These are phyloP conservation scores for Stephanodiscus triporus DNA, from an alignment of 108 stramenopile species.

Conservation along the genomic window DNA sequence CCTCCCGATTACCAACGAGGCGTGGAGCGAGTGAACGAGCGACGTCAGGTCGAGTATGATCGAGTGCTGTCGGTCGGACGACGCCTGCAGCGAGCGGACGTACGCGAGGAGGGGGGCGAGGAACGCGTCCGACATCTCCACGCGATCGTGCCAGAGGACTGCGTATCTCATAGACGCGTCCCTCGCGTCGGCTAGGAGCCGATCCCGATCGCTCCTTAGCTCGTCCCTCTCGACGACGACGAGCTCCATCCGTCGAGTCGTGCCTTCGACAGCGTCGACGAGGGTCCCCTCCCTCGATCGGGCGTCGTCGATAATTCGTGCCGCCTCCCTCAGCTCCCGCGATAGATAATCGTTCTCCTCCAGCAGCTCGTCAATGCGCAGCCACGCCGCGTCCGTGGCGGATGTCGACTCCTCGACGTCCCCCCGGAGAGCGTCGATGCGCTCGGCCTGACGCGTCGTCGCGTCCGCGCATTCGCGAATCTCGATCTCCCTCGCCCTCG, in stretches of 20 bases:
- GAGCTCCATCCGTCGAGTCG: conserved; percentile 13
- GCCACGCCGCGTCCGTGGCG: conserved; percentile 37
- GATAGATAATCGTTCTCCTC: conserved; percentile 33
- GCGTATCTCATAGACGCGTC: neutral
- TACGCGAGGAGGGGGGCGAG: conserved; percentile 26
- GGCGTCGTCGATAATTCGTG: neutral
- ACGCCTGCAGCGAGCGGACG: conserved; percentile 13
- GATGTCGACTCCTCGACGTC: conserved; percentile 16
- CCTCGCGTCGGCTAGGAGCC: neutral
- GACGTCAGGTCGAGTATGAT: conserved; percentile 39
- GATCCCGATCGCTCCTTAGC: neutral
- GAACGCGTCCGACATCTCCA: conserved; percentile 14
- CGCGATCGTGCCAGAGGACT: conserved; percentile 9
- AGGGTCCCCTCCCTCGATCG: conserved; percentile 9
- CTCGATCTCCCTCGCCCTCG: conserved; percentile 1
- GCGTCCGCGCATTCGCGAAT: conserved; percentile 16
- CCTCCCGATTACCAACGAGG: no score
- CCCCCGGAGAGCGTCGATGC: conserved; percentile 42
- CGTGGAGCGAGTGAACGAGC: conserved; percentile 23
- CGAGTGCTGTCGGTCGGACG: conserved; percentile 31
- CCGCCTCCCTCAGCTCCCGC: conserved; percentile 8
- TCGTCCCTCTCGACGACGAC: conserved; percentile 16
- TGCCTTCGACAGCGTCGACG: conserved; percentile 14
- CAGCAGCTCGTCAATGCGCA: conserved; percentile 30
- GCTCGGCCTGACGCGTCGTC: conserved; percentile 22